A percentile compares a stretch with the other conserved stretches of the same genome.
Evolutionary conservation across 2,329 filamentous ascomycete genomes (phyloP).

Genomic region (Orbilia javanica): DNA sequence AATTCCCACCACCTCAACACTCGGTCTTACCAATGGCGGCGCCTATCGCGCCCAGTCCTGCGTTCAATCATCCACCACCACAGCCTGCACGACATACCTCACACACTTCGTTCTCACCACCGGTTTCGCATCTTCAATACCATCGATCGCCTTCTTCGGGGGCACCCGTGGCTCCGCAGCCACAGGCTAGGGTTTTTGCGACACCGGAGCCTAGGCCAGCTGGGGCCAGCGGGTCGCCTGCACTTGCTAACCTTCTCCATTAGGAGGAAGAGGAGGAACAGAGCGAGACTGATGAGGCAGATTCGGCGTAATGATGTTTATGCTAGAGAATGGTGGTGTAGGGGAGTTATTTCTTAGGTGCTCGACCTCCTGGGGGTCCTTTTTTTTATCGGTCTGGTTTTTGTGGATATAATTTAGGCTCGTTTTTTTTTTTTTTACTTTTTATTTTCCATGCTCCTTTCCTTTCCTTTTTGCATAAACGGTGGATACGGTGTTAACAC

Average conservation of each 20-base stretch:
- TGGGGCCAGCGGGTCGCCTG: slow-evolving; percentile 62
- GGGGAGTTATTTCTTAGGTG: neutral
- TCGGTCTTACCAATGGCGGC: slow-evolving; percentile 30
- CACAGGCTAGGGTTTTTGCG: slow-evolving; percentile 50
- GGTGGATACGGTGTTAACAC: slow-evolving; percentile 57
- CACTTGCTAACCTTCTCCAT: slow-evolving; percentile 62
- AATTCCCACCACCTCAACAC: slow-evolving; percentile 54
- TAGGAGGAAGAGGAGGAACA: slow-evolving; percentile 50
- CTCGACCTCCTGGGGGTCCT: neutral
- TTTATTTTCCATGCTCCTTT: slow-evolving; percentile 19
- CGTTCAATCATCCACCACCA: slow-evolving; percentile 16
- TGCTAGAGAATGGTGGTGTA: neutral
- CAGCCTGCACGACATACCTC: slow-evolving; percentile 34
- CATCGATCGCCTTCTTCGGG: slow-evolving; percentile 45
- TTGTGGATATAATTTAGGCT: slow-evolving; percentile 10
- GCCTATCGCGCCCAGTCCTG: slow-evolving; percentile 49
- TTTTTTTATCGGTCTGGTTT: slow-evolving; percentile 16
- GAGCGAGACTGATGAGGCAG: slow-evolving; percentile 33
- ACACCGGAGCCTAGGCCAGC: slow-evolving; percentile 52
- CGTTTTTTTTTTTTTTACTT: slow-evolving; percentile 5
- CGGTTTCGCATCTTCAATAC: slow-evolving; percentile 33
- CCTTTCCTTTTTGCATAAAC: slow-evolving; percentile 35
- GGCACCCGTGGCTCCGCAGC: slow-evolving; percentile 42
- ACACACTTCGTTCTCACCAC: slow-evolving; percentile 45
- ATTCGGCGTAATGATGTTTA: slow-evolving; percentile 14